Evolutionary conservation across 2,329 filamentous ascomycete genomes (phyloP), one percentile per base, ranked within the genome.

Genomic region (Ophiostoma triangulosporum): DNA sequence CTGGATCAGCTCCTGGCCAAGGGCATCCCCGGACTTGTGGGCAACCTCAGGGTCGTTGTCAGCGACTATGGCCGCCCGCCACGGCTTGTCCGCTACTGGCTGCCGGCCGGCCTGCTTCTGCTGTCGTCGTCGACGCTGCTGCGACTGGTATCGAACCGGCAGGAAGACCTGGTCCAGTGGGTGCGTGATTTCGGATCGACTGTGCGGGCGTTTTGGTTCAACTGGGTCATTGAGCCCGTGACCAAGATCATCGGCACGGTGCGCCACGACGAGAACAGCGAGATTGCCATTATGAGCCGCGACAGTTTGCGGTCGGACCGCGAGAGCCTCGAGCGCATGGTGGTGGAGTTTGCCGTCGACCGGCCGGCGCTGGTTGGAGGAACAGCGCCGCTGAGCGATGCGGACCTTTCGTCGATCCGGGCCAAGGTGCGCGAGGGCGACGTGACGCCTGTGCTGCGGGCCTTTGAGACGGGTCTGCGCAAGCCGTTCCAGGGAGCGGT

Each of bases 241-340:
- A 81, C 81, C 61, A 91, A 88, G 64, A 76, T 98, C 17, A 79
- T 98, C 55, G 83, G 84, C 49, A 98, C 93, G 0, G 97, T 98
- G 60, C 83, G 91, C 5, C 93, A 97, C 66, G 88, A 97, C 62
- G 82, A 87, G 62, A 85, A 83, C 60, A 95, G 88, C 64, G 91
- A 97, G 64, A 91, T 98, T 59, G 93, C 91, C 45, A 86, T 98
- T 59, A 93, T 98, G 86, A 96, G 89, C 69, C 87, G 88, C 56
- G 85, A 91, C 60, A 96, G 89, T 60, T 76, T 98, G 22, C 83
- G 85, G 65, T 89, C 90, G 1, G 93, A 98, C 65, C 81, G 88
- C 31, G 88, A 89, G 52, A 96, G 89, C 63, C 72, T 98, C 31
- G 91, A 98, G 67, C 84, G 93, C 48, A 98, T 98, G 93, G 94